Conservation (phyloP, 2,329 filamentous ascomycete species). For the Beauveria varroae region DNA sequence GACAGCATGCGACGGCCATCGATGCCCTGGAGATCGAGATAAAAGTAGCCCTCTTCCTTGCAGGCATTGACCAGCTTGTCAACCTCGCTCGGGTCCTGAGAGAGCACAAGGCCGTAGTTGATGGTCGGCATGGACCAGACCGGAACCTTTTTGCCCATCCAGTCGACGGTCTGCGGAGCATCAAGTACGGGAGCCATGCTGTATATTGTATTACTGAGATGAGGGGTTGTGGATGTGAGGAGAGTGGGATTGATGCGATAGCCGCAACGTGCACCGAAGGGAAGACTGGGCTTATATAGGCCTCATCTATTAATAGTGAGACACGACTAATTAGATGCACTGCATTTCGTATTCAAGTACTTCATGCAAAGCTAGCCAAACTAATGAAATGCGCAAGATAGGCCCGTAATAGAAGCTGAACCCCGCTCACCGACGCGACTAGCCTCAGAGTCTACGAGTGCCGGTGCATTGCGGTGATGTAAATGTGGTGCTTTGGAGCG, state of each 20-base stretch:
- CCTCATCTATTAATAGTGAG: background rate
- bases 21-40: conserved; percentile 44
- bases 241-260: background rate
- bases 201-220: background rate
- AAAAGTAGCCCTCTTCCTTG: conserved; percentile 46
- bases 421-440: background rate
- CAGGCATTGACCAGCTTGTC: conserved; percentile 43
- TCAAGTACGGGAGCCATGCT: conserved; percentile 30
- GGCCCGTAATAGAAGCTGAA: background rate
- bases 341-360: background rate
- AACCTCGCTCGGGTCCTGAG: conserved; percentile 45
- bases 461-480: background rate
- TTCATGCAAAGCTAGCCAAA: background rate
- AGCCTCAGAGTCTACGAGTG: background rate
- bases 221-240: background rate
- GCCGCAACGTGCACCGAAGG: background rate
- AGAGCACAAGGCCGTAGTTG: conserved; percentile 43
- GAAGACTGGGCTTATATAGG: conserved; percentile 4
- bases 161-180: conserved; percentile 36
- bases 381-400: conserved; percentile 1
- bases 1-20: conserved; percentile 45
- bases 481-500: background rate
- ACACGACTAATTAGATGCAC: background rate
- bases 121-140: conserved; percentile 45
- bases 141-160: conserved; percentile 42